These are phyloP conservation scores for Mytilinidion resinicola DNA, from an alignment of 495 filamentous ascomycete species.

Conservation along the genomic window DNA sequence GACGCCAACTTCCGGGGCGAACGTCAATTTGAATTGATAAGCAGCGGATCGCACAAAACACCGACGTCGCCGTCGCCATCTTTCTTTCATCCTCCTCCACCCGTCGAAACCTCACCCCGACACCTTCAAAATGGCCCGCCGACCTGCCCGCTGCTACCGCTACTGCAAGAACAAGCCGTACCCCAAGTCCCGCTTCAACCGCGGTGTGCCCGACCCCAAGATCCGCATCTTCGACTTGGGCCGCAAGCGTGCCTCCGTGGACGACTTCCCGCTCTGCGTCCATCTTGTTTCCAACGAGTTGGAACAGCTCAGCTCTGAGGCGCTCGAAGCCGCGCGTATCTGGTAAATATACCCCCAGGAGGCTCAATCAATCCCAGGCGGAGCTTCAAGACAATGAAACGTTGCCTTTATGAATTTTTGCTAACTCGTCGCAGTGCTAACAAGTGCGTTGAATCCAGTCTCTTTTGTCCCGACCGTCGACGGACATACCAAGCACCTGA, in stretches of 20 bases:
- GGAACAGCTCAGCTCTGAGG: slow-evolving; percentile 97
- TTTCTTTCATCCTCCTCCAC: not conserved
- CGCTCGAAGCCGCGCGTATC: slow-evolving; percentile 97
- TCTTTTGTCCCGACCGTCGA: too few relatives aligned
- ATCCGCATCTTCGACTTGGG: slow-evolving; percentile 99
- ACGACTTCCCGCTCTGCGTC: slow-evolving; percentile 91
- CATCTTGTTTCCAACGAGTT: slow-evolving; percentile 99
- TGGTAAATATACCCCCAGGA: slow-evolving; percentile 71
- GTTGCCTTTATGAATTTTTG: too few relatives aligned
- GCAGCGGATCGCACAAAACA: too few relatives aligned
- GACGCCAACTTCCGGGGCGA: too few relatives aligned
- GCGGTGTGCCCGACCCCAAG: slow-evolving; percentile 99
- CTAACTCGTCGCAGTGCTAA: slow-evolving; percentile 5
- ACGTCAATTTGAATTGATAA: too few relatives aligned
- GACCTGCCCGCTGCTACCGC: slow-evolving; percentile 98
- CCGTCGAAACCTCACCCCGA: slow-evolving; percentile 36
- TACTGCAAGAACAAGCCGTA: slow-evolving; percentile 99
- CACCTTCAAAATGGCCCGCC: slow-evolving; percentile 89
- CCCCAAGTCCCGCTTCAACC: slow-evolving; percentile 99
- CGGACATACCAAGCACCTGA: too few relatives aligned
- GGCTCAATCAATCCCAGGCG: slow-evolving; percentile 28
- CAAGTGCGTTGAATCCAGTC: not conserved
- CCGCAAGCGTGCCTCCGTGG: slow-evolving; percentile 95
- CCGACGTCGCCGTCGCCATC: too few relatives aligned
- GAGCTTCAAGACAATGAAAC: not conserved